Evolutionary conservation across 768 basidiomycete species (phyloP), one percentile per base, ranked within the genome.

Genomic region (Leccinum pellstonianum): DNA sequence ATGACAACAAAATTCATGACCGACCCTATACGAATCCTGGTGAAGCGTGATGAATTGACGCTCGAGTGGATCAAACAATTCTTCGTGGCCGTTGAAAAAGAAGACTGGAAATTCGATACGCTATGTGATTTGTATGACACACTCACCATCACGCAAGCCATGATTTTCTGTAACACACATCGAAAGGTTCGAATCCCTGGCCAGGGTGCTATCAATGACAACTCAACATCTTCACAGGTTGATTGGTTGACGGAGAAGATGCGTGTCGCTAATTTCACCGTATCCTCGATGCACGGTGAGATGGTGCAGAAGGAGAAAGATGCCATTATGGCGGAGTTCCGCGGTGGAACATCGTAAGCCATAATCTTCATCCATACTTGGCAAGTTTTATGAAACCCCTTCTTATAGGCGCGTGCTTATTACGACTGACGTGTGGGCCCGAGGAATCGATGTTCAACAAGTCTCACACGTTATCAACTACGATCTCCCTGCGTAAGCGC

Each of bases 1-100:
- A 97, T 98, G 91, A 98, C 96, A 19, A 97, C 93, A 38, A 98
- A 98, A 78, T 98, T 98, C 81, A 98, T 98, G 95, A 93, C 92
- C 55, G 95, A 98, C 75, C 96, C 96, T 35, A 94, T 98, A 72
- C 91, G 94, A 50, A 97, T 99, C 68, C 88, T 98, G 67, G 95
- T 98, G 76, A 97, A 98, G 82, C 93, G 95, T 89, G 95, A 98
- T 71, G 96, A 99, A 77, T 83, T 98, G 82, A 97, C 96, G 54
- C 82, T 98, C 57, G 96, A 99, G 70, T 90, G 91, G 9, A 95
- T 95, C 78, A 95, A 95, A 69, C 93, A 96, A 73, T 95, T 95
- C 79, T 95, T 95, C 81, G 93, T 99, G 54, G 96, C 95, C 50
- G 96, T 99, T 57, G 96, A 98, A 78, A 97, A 98, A 79, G 96